Percentiles rank a stretch among this genome's conserved stretches.
Conservation (phyloP, 306 rosid genomes). For the Hippophae gyantsensis region DNA sequence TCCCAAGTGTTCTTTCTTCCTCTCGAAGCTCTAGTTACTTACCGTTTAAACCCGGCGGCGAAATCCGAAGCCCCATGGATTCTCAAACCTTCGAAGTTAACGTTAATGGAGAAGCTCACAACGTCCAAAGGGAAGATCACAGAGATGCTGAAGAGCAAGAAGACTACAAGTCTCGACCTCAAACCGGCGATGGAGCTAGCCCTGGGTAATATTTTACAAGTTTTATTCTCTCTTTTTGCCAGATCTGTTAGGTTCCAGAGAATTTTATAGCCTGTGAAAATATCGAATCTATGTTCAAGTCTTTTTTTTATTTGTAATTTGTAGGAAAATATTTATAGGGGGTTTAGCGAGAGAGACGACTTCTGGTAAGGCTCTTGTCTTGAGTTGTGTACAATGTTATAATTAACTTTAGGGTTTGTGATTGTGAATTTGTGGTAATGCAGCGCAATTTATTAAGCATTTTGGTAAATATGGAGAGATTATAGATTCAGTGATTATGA, state of each 20-base stretch:
- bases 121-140: constrained; percentile 34
- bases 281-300: constrained; percentile 14
- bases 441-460: constrained; percentile 81
- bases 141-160: constrained; percentile 52
- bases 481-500: constrained; percentile 85
- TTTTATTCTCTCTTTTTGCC: not conserved
- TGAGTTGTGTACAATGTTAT: not conserved
- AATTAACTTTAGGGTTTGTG: constrained; percentile 4
- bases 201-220: constrained; percentile 51
- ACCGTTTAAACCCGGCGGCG: too few relatives aligned
- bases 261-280: not conserved
- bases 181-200: constrained; percentile 87
- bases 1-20: too few relatives aligned
- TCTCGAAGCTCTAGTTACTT: too few relatives aligned
- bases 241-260: constrained; percentile 12
- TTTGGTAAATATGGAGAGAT: constrained; percentile 80
- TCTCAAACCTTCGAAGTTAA: constrained; percentile 34
- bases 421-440: constrained; percentile 21
- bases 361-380: constrained; percentile 51
- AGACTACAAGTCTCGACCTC: constrained; percentile 57
- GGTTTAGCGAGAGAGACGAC: constrained; percentile 97
- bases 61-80: constrained; percentile 45
- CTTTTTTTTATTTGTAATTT: constrained; percentile 29
- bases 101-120: constrained; percentile 41
- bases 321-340: constrained; percentile 95